A percentile compares a stretch with the other conserved stretches of the same genome.
phyloP scores from a whole-genome alignment of 106 monocot species.

The Phalaenopsis equestris region DNA sequence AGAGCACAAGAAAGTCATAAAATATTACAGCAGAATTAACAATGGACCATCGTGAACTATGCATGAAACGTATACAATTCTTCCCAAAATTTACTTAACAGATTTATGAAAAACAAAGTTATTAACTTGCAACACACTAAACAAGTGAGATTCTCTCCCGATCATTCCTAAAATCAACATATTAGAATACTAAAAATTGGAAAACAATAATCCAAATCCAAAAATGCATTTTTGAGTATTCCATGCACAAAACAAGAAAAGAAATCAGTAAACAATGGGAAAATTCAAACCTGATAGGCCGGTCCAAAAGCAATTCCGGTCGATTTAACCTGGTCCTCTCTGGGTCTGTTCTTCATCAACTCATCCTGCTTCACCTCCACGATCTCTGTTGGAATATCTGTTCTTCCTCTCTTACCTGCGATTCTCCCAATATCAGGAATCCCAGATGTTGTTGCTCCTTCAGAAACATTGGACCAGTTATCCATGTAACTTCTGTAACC shows the following conservation, averaged over 20 bases:
- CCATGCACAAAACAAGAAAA: background rate
- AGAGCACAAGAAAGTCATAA: background rate
- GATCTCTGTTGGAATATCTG: constrained; percentile 55
- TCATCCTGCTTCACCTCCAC: constrained; percentile 92
- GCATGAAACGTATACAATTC: background rate
- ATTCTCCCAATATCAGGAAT: constrained; percentile 35
- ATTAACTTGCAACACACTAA: background rate
- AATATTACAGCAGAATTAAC: background rate
- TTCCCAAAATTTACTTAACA: background rate
- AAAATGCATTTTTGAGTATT: background rate
- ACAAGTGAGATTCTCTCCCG: background rate
- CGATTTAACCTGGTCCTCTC: constrained; percentile 58
- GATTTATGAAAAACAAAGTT: too few relatives aligned
- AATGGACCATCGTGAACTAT: background rate
- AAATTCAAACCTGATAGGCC: constrained; percentile 64
- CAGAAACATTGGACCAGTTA: constrained; percentile 20
- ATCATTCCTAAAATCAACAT: background rate
- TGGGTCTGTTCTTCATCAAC: constrained; percentile 85
- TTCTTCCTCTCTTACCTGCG: constrained; percentile 71
- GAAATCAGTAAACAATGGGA: background rate
- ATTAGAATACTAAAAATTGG: background rate
- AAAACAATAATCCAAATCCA: background rate
- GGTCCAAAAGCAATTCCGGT: constrained; percentile 96
- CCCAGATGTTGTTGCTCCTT: constrained; percentile 1
- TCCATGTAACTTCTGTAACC: constrained; percentile 21